Conservation (phyloP, 176 grass and related monocot genomes). For the Aegilops tauschii region DNA sequence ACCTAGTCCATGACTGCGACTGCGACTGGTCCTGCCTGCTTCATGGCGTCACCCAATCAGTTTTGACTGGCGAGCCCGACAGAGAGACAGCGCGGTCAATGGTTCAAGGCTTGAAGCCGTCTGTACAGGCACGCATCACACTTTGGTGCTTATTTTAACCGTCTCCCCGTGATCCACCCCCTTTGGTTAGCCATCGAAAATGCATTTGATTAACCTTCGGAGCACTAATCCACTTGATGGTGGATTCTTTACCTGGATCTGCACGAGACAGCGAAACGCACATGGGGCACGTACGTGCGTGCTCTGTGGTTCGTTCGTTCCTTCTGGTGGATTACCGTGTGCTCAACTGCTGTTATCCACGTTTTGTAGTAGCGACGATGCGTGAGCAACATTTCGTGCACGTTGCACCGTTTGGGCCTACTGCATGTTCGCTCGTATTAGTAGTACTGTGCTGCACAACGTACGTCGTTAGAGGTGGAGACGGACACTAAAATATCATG, state of each 20-base stretch:
- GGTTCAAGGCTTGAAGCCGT: neutral
- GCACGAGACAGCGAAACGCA: too few species aligned
- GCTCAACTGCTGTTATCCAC: too few species aligned
- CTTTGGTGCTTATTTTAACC: too few species aligned
- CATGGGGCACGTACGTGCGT: neutral
- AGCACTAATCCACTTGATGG: neutral
- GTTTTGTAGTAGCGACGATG: neutral
- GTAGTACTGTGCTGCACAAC: too few species aligned
- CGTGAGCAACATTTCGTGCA: too few species aligned
- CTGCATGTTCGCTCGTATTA: too few species aligned
- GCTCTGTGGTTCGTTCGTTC: too few species aligned
- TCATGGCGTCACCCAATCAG: slow-evolving; percentile 1
- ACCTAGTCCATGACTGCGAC: neutral
- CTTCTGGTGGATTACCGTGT: neutral
- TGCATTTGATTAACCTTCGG: neutral
- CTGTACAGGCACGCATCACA: neutral
- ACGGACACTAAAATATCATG: too few species aligned
- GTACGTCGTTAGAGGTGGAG: too few species aligned
- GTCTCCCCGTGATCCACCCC: too few species aligned
- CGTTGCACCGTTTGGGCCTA: too few species aligned
- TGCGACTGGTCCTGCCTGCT: neutral
- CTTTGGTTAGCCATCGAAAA: neutral
- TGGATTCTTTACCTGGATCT: neutral
- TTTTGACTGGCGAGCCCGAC: neutral
- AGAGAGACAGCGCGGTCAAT: neutral